A percentile compares a stretch with the other conserved stretches of the same genome.
phyloP scores from a whole-genome alignment of 805 yeast species.

The Cyberlindnera lachancei region DNA sequence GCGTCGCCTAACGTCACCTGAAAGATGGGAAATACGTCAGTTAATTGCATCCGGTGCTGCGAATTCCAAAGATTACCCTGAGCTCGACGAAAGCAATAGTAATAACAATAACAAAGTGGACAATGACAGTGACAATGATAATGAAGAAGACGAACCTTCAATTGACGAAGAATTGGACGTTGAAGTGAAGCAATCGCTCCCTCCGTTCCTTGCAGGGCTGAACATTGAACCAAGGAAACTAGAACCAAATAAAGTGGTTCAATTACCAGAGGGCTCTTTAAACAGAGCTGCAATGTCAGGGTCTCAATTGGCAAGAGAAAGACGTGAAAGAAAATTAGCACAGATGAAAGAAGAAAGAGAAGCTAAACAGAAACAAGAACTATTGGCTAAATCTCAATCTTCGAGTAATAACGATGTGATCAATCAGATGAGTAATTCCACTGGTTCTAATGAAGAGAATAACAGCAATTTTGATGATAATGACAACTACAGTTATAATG shows the following conservation, averaged over 20 bases:
- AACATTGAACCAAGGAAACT: conserved; percentile 27
- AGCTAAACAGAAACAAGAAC: conserved; percentile 35
- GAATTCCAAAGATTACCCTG: conserved; percentile 62
- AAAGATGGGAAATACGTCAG: conserved; percentile 85
- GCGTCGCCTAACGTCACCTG: conserved; percentile 69
- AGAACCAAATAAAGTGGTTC: conserved; percentile 52
- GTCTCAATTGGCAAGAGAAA: conserved; percentile 55
- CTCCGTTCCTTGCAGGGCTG: conserved; percentile 63
- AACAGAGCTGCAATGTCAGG: conserved; percentile 72
- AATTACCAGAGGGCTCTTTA: conserved; percentile 74
- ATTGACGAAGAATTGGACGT: conserved; percentile 52
- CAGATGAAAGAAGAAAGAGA: conserved; percentile 52
- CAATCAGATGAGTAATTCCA: no score
- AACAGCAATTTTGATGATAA: conserved; percentile 17
- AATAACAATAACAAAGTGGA: not conserved
- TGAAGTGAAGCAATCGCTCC: conserved; percentile 62
- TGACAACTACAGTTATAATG: conserved; percentile 20
- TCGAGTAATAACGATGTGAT: conserved; percentile 30
- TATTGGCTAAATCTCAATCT: conserved; percentile 3
- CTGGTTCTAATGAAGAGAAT: conserved; percentile 8
- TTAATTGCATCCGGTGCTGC: conserved; percentile 73
- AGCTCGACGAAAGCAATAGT: conserved; percentile 29
- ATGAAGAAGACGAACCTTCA: conserved; percentile 21
- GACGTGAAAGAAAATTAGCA: conserved; percentile 50
- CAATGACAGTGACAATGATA: not conserved